Evolutionary conservation across 2,329 filamentous ascomycete species (phyloP), one percentile per base, ranked within the genome.

Genomic region (Mollisiaceae sp.): DNA sequence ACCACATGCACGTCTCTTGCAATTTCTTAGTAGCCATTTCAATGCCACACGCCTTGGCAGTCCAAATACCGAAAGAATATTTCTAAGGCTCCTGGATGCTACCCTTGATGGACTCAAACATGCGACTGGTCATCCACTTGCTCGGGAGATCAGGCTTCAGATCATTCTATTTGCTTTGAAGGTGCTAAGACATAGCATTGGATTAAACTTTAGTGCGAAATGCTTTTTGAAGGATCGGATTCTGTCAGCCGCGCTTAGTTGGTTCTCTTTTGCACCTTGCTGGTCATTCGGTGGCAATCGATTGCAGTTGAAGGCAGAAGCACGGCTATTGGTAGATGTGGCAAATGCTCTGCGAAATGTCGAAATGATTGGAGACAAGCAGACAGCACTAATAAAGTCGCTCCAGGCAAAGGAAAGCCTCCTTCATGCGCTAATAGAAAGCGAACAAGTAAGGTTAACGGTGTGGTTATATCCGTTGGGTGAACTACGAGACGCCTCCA

Each of bases 241-340:
- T 60, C 78, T 99, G 43, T 94, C 93, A 6, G 93, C 93, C 36
- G 94, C 88, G 15, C 82, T 99, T 38, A 88, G 86, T 67, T 99
- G 96, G 96, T 99, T 99, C 78, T 87, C 84, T 45, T 86, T 89
- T 70, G 82, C 92, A 6, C 92, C 94, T 15, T 87, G 89, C 70
- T 99, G 95, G 94, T 97, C 95, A 0, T 98, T 95, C 78, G 95
- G 95, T 64, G 95, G 94, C 73, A 99, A 97, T 75, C 86, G 92
- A 58, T 81, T 99, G 18, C 95, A 99, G 76, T 83, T 98, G 60
- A 98, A 97, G 81, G 94, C 96, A 0, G 95, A 99, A 78, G 87
- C 93, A 39, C 90, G 91, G 70, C 82, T 97, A 20, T 85, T 98
- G 45, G 84, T 85, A 8, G 93, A 97, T 75, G 89, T 97, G 41